Conservation (phyloP, 192 early-diverging fungal species). For the Rhizophagus prolifer region DNA sequence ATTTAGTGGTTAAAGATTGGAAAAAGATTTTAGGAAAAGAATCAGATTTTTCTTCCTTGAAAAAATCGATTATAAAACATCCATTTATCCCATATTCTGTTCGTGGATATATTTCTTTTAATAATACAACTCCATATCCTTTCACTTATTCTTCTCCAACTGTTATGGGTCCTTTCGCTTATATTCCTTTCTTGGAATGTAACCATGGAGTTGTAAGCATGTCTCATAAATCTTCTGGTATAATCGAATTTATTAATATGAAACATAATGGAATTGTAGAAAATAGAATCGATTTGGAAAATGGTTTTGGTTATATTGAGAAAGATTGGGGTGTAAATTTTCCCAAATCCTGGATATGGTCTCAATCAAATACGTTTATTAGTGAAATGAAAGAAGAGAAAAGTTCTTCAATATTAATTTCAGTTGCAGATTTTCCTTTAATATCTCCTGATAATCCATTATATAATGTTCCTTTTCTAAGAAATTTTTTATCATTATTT, state of each 20-base stretch:
- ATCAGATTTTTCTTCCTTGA: not conserved
- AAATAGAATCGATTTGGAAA: slow-evolving; percentile 25
- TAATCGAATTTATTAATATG: slow-evolving; percentile 32
- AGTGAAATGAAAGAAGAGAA: slow-evolving; percentile 10
- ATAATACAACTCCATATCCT: slow-evolving; percentile 35
- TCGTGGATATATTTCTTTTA: slow-evolving; percentile 21
- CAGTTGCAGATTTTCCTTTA: slow-evolving; percentile 4
- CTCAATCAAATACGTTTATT: slow-evolving; percentile 44
- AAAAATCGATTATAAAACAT: not conserved
- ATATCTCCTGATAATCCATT: slow-evolving; percentile 1
- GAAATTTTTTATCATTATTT: not conserved
- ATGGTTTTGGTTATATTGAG: slow-evolving; percentile 48
- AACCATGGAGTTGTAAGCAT: slow-evolving; percentile 49
- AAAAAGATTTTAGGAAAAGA: not conserved
- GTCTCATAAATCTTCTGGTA: slow-evolving; percentile 33
- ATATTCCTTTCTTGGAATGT: slow-evolving; percentile 50
- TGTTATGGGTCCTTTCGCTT: slow-evolving; percentile 48
- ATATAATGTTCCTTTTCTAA: not conserved
- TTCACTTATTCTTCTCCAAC: slow-evolving; percentile 29
- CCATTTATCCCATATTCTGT: slow-evolving; percentile 2
- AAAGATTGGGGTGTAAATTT: slow-evolving; percentile 56
- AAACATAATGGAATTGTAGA: slow-evolving; percentile 13
- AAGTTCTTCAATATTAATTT: slow-evolving; percentile 39
- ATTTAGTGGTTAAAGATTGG: slow-evolving; percentile 12
- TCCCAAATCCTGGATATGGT: slow-evolving; percentile 53